phyloP scores from a whole-genome alignment of 495 filamentous ascomycete species.

The Trichoderma virens region DNA sequence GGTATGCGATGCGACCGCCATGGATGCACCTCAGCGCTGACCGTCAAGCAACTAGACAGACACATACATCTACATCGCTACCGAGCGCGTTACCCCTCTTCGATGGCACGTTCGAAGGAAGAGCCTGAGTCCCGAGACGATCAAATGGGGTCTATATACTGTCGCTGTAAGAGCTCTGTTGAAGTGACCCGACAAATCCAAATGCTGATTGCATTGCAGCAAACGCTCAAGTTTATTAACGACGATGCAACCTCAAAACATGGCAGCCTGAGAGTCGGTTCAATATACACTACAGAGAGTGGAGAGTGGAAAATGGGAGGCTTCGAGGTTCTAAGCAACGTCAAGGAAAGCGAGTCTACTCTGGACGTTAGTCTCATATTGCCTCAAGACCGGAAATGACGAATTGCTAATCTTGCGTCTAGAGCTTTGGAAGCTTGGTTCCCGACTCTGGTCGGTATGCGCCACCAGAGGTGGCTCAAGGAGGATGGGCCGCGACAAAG shows the following conservation, averaged over 20 bases:
- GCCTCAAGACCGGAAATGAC: neutral
- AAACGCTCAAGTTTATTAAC: constrained; percentile 92
- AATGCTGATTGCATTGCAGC: constrained; percentile 37
- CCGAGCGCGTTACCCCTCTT: constrained; percentile 78
- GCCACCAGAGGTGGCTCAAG: constrained; percentile 77
- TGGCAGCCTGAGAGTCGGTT: constrained; percentile 73
- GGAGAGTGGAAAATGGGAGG: constrained; percentile 96
- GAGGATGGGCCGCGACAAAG: constrained; percentile 83
- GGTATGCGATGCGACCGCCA: constrained; percentile 40
- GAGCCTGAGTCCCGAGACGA: constrained; percentile 75
- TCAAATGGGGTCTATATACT: constrained; percentile 89
- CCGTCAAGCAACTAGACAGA: constrained; percentile 56
- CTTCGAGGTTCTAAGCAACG: constrained; percentile 86
- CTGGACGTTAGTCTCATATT: constrained; percentile 62
- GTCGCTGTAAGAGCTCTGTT: constrained; percentile 57
- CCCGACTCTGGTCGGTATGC: constrained; percentile 76
- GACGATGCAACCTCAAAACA: constrained; percentile 87
- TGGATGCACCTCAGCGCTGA: constrained; percentile 9
- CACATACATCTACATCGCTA: constrained; percentile 87
- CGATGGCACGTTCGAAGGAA: constrained; percentile 80
- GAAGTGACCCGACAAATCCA: neutral
- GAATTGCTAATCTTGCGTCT: neutral
- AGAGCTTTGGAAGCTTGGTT: constrained; percentile 80
- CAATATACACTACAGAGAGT: constrained; percentile 86
- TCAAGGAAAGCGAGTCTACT: constrained; percentile 88